Conservation (phyloP, 306 rosid genomes). For the Lablab purpureus region DNA sequence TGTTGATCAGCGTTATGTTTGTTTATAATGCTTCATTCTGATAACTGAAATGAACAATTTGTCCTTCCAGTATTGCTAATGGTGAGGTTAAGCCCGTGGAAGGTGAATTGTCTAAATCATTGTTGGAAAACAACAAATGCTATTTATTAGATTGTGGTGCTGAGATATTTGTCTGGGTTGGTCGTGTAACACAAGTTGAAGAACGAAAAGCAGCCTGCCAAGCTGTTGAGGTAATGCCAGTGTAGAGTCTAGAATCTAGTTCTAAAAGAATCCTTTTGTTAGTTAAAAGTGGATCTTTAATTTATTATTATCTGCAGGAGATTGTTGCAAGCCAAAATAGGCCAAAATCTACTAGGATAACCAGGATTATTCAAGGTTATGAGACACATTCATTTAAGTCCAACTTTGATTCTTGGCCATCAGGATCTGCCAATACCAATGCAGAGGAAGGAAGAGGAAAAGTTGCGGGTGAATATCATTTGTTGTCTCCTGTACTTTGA, state of each 20-base stretch:
- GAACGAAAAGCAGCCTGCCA: conserved; percentile 91
- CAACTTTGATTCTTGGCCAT: conserved; percentile 94
- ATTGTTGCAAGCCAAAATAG: conserved; percentile 75
- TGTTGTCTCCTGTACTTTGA: conserved; percentile 43
- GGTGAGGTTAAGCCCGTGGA: conserved; percentile 77
- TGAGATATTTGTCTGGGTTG: conserved; percentile 92
- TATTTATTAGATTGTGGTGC: conserved; percentile 91
- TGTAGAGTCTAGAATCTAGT: conserved; percentile 14
- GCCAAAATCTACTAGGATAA: conserved; percentile 84
- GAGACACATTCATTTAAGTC: conserved; percentile 93
- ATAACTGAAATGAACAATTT: conserved; percentile 27
- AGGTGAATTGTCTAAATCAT: conserved; percentile 83
- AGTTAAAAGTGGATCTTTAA: conserved; percentile 42
- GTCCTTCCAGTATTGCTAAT: conserved; percentile 67
- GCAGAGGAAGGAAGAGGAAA: conserved; percentile 97
- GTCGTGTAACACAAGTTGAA: conserved; percentile 93
- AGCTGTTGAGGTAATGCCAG: conserved; percentile 77
- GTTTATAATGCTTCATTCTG: conserved; percentile 5
- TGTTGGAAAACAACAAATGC: conserved; percentile 88
- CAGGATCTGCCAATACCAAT: conserved; percentile 68
- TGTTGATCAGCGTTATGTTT: conserved; percentile 10
- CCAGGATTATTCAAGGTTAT: conserved; percentile 89
- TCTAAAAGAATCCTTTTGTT: conserved; percentile 31
- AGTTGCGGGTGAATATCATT: conserved; percentile 75
- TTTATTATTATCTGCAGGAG: conserved; percentile 64